Percentiles rank a stretch among this genome's conserved stretches.
Evolutionary conservation across 768 basidiomycete species (phyloP).

Genomic region (Trametes cingulata): DNA sequence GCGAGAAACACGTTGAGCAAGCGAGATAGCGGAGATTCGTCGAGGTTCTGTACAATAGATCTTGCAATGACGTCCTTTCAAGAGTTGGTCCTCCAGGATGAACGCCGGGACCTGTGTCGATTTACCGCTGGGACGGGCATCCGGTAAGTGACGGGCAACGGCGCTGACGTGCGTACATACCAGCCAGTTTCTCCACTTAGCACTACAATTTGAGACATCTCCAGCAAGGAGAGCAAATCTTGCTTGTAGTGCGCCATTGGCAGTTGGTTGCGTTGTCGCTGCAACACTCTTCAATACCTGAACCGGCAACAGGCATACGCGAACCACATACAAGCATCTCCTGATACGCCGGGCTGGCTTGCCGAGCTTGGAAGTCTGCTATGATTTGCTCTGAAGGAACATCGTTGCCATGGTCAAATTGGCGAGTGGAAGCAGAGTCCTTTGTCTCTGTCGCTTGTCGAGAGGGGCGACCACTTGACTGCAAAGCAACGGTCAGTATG

Average conservation of each 20-base stretch:
- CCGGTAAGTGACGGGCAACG: constrained; percentile 35
- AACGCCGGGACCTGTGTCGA: constrained; percentile 95
- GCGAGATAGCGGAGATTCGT: constrained; percentile 92
- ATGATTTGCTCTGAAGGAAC: constrained; percentile 52
- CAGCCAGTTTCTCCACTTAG: constrained; percentile 84
- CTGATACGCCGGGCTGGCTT: constrained; percentile 68
- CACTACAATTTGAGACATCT: constrained; percentile 80
- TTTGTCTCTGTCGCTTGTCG: constrained; percentile 20
- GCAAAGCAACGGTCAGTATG: not conserved
- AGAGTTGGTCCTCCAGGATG: constrained; percentile 87
- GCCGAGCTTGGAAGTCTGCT: constrained; percentile 60
- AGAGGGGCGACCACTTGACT: constrained; percentile 6
- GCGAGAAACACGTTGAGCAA: constrained; percentile 91
- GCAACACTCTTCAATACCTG: not conserved
- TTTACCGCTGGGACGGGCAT: constrained; percentile 66
- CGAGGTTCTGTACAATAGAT: constrained; percentile 96
- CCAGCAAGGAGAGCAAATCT: constrained; percentile 68
- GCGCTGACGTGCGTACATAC: constrained; percentile 39
- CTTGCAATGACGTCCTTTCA: constrained; percentile 79
- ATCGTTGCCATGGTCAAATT: constrained; percentile 9
- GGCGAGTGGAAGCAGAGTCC: not conserved
- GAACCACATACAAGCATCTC: constrained; percentile 76
- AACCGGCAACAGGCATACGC: not conserved
- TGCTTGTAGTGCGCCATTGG: constrained; percentile 86
- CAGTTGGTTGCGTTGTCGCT: constrained; percentile 74